A percentile compares a stretch with the other conserved stretches of the same genome.
These are phyloP conservation scores for Gyrodon lividus DNA, from an alignment of 768 basidiomycete species.

Conservation along the genomic window DNA sequence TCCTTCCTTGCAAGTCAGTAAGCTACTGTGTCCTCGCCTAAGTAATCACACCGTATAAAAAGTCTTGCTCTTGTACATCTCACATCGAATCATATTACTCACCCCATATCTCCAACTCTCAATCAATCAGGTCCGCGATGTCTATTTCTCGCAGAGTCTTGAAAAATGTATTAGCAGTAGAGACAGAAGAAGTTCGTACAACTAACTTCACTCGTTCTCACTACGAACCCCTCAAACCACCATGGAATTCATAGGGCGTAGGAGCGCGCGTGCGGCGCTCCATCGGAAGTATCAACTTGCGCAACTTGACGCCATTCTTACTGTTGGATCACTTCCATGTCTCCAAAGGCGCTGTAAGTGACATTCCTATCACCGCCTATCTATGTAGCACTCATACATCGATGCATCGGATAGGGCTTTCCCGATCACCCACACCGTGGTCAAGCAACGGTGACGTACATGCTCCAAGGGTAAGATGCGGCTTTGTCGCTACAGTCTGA, in stretches of 20 bases:
- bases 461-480: slow-evolving; percentile 68
- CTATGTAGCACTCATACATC: neutral
- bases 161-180: slow-evolving; percentile 75
- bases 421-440: slow-evolving; percentile 94
- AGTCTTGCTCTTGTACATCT: neutral
- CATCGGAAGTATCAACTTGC: slow-evolving; percentile 72
- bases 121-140: slow-evolving; percentile 28
- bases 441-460: slow-evolving; percentile 86
- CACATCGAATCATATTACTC: neutral
- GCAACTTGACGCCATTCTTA: slow-evolving; percentile 88
- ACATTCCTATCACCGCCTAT: neutral
- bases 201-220: neutral
- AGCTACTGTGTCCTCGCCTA: neutral
- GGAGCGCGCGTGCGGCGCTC: slow-evolving; percentile 84
- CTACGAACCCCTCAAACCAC: neutral
- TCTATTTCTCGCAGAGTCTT: slow-evolving; percentile 60
- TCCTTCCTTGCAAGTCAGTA: slow-evolving; percentile 1
- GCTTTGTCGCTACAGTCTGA: neutral
- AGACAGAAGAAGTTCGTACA: slow-evolving; percentile 60
- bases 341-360: slow-evolving; percentile 61
- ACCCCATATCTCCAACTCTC: neutral
- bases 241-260: slow-evolving; percentile 50
- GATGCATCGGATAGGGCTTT: slow-evolving; percentile 56
- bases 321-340: slow-evolving; percentile 86
- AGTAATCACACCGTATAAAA: slow-evolving; percentile 7